Conservation (phyloP, 176 grass and related monocot genomes). For the Echinochloa phyllopogon region DNA sequence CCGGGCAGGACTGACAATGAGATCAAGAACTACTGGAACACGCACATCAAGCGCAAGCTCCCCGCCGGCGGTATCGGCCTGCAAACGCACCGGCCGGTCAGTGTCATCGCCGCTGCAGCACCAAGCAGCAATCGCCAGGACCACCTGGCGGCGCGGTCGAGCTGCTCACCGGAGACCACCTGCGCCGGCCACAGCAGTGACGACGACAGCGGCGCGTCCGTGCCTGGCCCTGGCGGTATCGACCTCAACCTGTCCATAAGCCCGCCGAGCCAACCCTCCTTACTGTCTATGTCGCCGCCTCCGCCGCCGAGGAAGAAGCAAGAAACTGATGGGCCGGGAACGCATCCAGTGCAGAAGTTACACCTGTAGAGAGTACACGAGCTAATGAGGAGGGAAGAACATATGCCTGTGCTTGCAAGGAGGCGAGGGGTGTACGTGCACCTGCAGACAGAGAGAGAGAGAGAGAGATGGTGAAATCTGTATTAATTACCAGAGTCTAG, state of each 20-base stretch:
- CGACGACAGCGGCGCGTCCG: neutral
- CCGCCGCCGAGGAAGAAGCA: neutral
- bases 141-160: neutral
- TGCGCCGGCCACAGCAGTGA: conserved; percentile 23
- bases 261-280: conserved; percentile 42
- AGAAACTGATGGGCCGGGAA: neutral
- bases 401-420: conserved; percentile 52
- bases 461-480: neutral
- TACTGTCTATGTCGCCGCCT: neutral
- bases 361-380: neutral
- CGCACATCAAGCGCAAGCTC: conserved; percentile 87
- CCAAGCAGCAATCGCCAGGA: neutral
- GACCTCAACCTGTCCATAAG: conserved; percentile 71
- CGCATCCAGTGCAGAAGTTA: too few relatives aligned
- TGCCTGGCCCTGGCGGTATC: conserved; percentile 33
- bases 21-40: conserved; percentile 99
- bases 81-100: conserved; percentile 64
- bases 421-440: conserved; percentile 39
- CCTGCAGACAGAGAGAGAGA: neutral
- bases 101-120: neutral
- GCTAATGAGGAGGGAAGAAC: conserved; percentile 17
- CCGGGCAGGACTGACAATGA: conserved; percentile 84
- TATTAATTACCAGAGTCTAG: neutral
- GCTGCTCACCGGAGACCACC: conserved; percentile 31
- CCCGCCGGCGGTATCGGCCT: conserved; percentile 66